Evolutionary conservation across 2,329 filamentous ascomycete species (phyloP).

Genomic region (Metarhizium brunneum): DNA sequence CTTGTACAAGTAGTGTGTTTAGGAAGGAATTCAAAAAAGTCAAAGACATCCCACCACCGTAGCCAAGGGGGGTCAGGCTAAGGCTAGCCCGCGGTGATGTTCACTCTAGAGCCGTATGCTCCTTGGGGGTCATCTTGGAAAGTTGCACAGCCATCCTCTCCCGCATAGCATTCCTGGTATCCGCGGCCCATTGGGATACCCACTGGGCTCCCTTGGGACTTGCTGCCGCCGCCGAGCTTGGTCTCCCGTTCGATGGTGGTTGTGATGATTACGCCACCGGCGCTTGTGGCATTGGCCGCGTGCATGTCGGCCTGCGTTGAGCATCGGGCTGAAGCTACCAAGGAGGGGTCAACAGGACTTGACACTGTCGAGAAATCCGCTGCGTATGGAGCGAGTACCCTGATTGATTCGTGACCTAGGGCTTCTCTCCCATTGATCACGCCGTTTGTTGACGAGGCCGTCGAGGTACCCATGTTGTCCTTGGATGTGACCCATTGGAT

Average conservation of each 20-base stretch:
- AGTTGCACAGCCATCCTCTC: neutral
- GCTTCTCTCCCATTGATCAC: slow-evolving; percentile 9
- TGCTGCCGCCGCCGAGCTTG: slow-evolving; percentile 14
- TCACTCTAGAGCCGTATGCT: neutral
- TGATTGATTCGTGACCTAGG: neutral
- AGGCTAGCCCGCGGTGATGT: neutral
- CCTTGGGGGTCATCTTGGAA: neutral
- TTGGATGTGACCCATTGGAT: slow-evolving; percentile 50
- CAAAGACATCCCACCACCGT: neutral
- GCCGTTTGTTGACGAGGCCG: slow-evolving; percentile 9
- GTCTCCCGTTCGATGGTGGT: slow-evolving; percentile 27
- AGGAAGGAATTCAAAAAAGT: neutral
- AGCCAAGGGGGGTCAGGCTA: neutral
- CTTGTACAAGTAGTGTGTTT: too few relatives aligned
- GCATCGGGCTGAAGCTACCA: neutral
- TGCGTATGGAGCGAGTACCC: slow-evolving; percentile 3
- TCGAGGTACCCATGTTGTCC: slow-evolving; percentile 29
- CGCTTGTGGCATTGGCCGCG: neutral
- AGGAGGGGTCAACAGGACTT: neutral
- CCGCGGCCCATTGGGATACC: neutral
- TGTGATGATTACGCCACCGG: slow-evolving; percentile 23
- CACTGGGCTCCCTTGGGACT: neutral
- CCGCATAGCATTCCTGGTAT: neutral
- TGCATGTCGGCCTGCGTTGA: neutral
- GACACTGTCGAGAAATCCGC: neutral